phyloP scores from a whole-genome alignment of 192 early-diverging fungal species.

The Linnemannia hyalina region DNA sequence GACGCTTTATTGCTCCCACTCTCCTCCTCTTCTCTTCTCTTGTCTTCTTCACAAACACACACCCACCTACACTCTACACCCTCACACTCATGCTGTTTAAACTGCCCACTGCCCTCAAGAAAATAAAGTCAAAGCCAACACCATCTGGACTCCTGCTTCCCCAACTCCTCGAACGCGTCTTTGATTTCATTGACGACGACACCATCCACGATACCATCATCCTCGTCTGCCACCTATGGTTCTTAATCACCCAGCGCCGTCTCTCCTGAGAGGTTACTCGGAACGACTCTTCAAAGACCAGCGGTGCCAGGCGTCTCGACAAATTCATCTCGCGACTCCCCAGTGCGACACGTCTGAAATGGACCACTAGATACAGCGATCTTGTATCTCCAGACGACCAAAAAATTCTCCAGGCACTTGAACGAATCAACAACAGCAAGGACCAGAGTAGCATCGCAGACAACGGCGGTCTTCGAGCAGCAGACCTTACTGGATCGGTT shows the following conservation, averaged over 20 bases:
- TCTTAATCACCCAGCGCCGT: background rate
- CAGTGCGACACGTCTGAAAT: background rate
- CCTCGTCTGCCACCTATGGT: background rate
- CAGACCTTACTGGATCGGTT: background rate
- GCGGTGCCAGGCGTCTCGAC: background rate
- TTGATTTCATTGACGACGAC: background rate
- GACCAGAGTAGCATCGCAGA: background rate
- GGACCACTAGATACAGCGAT: background rate
- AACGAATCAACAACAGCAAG: background rate
- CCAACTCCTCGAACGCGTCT: background rate
- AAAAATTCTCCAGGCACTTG: background rate
- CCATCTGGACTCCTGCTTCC: background rate
- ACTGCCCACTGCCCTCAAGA: background rate
- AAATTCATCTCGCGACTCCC: background rate
- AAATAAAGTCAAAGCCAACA: background rate
- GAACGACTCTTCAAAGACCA: background rate
- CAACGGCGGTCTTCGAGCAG: background rate
- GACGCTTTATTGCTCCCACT: too few species aligned
- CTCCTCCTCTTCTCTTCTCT: background rate
- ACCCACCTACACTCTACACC: too few species aligned
- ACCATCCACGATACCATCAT: background rate
- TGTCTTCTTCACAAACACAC: too few species aligned
- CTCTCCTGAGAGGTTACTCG: background rate
- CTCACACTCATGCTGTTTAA: background rate
- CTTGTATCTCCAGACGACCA: background rate